These are phyloP conservation scores for Marasmius sp. DNA, from an alignment of 1,284 basidiomycete species.

Conservation along the genomic window DNA sequence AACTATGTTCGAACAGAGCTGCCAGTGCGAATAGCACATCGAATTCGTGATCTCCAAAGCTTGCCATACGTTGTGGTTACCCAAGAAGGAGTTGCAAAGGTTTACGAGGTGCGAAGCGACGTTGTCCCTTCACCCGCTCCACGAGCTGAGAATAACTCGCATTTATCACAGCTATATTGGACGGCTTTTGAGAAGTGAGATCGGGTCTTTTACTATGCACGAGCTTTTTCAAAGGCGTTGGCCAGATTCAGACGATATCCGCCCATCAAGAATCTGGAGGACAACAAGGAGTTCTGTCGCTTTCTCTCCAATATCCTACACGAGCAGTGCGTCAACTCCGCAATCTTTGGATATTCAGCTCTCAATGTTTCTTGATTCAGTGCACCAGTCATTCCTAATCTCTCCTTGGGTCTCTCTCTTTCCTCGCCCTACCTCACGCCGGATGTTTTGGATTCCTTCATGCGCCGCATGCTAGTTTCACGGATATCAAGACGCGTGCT, in stretches of 20 bases:
- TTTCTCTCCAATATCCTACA: conserved; percentile 68
- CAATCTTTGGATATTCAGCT: not conserved
- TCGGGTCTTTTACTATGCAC: conserved; percentile 3
- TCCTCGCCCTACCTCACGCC: conserved; percentile 78
- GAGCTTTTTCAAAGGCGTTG: conserved; percentile 15
- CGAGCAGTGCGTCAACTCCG: conserved; percentile 62
- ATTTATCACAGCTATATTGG: conserved; percentile 66
- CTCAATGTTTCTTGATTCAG: conserved; percentile 33
- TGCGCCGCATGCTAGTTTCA: conserved; percentile 89
- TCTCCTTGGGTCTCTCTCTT: conserved; percentile 75
- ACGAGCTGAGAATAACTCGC: conserved; percentile 6
- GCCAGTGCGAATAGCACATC: conserved; percentile 85
- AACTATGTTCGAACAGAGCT: conserved; percentile 90
- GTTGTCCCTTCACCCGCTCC: not conserved
- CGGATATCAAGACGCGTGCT: conserved; percentile 88
- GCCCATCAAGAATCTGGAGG: conserved; percentile 67
- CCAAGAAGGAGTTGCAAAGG: conserved; percentile 80
- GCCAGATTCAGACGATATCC: conserved; percentile 77
- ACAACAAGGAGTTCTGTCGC: conserved; percentile 79
- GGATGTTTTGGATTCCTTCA: conserved; percentile 82
- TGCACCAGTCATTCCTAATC: conserved; percentile 73
- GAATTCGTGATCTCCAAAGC: conserved; percentile 83
- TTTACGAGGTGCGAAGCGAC: conserved; percentile 71
- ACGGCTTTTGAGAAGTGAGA: conserved; percentile 76
- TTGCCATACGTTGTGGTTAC: conserved; percentile 89